Evolutionary conservation across 2,329 filamentous ascomycete genomes (phyloP).

Genomic region (Magnaporthales sp.): DNA sequence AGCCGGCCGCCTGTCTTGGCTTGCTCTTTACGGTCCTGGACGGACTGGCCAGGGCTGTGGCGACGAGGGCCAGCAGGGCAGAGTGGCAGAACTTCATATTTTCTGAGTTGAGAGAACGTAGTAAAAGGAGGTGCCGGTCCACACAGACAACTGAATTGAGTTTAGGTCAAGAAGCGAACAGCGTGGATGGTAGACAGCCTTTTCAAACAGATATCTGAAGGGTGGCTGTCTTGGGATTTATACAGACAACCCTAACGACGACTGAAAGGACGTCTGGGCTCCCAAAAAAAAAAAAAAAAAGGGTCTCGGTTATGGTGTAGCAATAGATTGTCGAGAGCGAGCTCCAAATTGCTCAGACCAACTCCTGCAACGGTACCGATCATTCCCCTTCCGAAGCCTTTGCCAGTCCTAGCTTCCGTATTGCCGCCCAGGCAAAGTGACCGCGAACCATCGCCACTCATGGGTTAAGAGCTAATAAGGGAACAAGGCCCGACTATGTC

Average conservation of each 20-base stretch:
- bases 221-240: neutral
- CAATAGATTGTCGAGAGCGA: neutral
- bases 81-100: slow-evolving; percentile 27
- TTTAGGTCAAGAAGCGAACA: neutral
- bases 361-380: neutral
- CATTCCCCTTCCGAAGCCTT: neutral
- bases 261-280: too few relatives aligned
- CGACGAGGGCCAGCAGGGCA: slow-evolving; percentile 24
- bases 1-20: slow-evolving; percentile 21
- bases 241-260: neutral
- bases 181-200: neutral
- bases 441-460: neutral
- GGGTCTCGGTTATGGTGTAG: neutral
- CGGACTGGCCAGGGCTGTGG: slow-evolving; percentile 24
- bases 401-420: neutral
- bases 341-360: neutral
- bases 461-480: neutral
- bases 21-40: slow-evolving; percentile 17
- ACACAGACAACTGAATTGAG: neutral
- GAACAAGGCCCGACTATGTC: neutral
- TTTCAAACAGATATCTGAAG: neutral
- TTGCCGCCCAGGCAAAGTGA: neutral
- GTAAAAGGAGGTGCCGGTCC: neutral
- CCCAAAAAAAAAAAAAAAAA: too few relatives aligned
- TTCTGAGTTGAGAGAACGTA: neutral